phyloP scores from a whole-genome alignment of 352 stramenopile genomes.

The Phytophthora idaei region DNA sequence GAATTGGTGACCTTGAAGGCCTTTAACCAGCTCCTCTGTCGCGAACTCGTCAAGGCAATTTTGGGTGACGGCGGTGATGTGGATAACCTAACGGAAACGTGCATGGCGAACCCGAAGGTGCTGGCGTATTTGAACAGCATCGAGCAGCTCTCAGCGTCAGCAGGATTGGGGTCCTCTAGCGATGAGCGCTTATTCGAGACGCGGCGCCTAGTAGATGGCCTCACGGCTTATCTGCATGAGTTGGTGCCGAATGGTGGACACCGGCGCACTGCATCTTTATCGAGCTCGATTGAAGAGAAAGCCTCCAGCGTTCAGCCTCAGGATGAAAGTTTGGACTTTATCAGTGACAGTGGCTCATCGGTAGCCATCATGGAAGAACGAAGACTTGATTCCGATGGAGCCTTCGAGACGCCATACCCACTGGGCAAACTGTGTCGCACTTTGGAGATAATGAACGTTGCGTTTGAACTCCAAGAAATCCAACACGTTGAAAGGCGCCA shows the following conservation, averaged over 20 bases:
- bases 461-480: constrained; percentile 58
- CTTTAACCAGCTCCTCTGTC: constrained; percentile 68
- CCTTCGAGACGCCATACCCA: constrained; percentile 33
- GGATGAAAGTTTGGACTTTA: constrained; percentile 29
- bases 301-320: constrained; percentile 12
- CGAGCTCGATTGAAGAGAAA: constrained; percentile 22
- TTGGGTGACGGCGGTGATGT: constrained; percentile 39
- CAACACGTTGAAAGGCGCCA: constrained; percentile 26
- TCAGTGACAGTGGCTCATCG: constrained; percentile 49
- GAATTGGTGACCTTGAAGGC: constrained; percentile 75
- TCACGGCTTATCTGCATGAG: constrained; percentile 28
- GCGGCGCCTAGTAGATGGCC: constrained; percentile 25
- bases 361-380: constrained; percentile 42
- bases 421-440: constrained; percentile 50
- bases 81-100: constrained; percentile 42
- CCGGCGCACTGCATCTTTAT: constrained; percentile 13
- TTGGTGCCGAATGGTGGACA: constrained; percentile 17
- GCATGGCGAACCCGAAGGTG: constrained; percentile 57
- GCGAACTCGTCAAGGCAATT: constrained; percentile 68
- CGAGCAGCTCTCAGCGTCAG: constrained; percentile 48
- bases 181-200: constrained; percentile 28
- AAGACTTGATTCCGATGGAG: constrained; percentile 20
- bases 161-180: constrained; percentile 26
- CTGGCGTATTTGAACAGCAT: constrained; percentile 61
- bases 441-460: constrained; percentile 58